Conservation (phyloP, 2,329 filamentous ascomycete genomes). For the Dothidotthia symphoricarpi region DNA sequence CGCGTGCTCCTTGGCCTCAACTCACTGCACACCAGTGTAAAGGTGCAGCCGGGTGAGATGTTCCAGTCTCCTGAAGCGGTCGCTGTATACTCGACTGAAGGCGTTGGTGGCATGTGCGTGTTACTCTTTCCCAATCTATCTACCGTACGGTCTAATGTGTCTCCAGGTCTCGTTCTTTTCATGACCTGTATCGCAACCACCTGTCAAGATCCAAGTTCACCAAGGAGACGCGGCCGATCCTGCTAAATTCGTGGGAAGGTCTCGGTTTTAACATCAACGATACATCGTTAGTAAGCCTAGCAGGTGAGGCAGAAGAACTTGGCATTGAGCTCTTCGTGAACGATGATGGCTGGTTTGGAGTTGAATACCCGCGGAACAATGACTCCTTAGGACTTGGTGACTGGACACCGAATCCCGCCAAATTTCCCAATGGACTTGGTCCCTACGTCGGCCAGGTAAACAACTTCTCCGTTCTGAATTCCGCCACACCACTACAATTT, state of each 20-base stretch:
- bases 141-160: no score
- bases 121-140: no score
- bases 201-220: constrained; percentile 59
- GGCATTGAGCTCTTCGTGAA: constrained; percentile 64
- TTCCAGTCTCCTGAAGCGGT: constrained; percentile 63
- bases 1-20: constrained; percentile 62
- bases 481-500: constrained; percentile 54
- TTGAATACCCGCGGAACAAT: constrained; percentile 58
- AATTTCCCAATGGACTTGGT: constrained; percentile 59
- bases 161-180: constrained; percentile 54
- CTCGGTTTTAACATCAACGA: constrained; percentile 60
- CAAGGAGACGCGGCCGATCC: constrained; percentile 51
- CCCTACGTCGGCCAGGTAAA: constrained; percentile 55
- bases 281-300: constrained; percentile 55
- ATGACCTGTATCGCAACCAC: constrained; percentile 61
- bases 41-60: constrained; percentile 55
- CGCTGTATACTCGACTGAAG: constrained; percentile 58
- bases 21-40: constrained; percentile 60
- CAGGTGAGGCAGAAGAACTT: constrained; percentile 56
- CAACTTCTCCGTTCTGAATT: constrained; percentile 49
- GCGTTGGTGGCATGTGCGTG: constrained; percentile 56
- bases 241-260: constrained; percentile 68
- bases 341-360: constrained; percentile 68
- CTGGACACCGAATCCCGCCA: constrained; percentile 59
- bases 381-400: constrained; percentile 62